phyloP scores from a whole-genome alignment of 2,329 filamentous ascomycete genomes.

The Phyllosticta citrichinensis region DNA sequence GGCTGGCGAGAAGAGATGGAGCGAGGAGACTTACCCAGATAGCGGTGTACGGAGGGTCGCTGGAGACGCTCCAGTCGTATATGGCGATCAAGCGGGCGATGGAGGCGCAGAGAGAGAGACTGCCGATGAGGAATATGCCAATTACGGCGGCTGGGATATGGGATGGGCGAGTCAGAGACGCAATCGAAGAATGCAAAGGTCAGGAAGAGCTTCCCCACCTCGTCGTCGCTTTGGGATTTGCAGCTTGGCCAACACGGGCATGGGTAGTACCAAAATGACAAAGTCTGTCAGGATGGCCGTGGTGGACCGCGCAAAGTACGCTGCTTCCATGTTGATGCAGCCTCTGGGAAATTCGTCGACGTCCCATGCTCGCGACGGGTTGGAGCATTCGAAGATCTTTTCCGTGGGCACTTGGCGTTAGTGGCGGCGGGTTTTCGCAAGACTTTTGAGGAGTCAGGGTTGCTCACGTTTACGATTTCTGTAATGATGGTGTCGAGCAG shows the following conservation, averaged over 20 bases:
- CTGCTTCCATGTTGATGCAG: slow-evolving; percentile 15
- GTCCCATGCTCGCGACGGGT: slow-evolving; percentile 13
- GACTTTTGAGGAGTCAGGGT: no score
- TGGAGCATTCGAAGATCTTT: slow-evolving; percentile 17
- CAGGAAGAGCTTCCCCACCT: slow-evolving; percentile 1
- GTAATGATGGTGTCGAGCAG: slow-evolving; percentile 12
- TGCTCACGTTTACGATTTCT: slow-evolving; percentile 14
- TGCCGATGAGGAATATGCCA: slow-evolving; percentile 16
- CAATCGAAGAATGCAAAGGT: no score
- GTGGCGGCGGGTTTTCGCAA: neutral
- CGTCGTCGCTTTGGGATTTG: slow-evolving; percentile 14
- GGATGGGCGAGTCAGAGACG: neutral
- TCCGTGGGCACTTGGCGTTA: neutral
- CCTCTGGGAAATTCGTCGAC: slow-evolving; percentile 14
- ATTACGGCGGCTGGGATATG: slow-evolving; percentile 11
- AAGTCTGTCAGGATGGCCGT: slow-evolving; percentile 17
- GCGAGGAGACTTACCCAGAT: slow-evolving; percentile 11
- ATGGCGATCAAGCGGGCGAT: slow-evolving; percentile 16
- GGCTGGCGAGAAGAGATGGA: neutral
- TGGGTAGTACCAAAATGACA: slow-evolving; percentile 15
- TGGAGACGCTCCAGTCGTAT: slow-evolving; percentile 14
- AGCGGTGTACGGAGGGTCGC: slow-evolving; percentile 14
- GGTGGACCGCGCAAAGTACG: slow-evolving; percentile 16
- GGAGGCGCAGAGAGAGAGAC: slow-evolving; percentile 16
- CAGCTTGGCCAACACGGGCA: slow-evolving; percentile 14